These are phyloP conservation scores for Trichoderma brevicompactum DNA, from an alignment of 2,329 filamentous ascomycete genomes.

Conservation along the genomic window DNA sequence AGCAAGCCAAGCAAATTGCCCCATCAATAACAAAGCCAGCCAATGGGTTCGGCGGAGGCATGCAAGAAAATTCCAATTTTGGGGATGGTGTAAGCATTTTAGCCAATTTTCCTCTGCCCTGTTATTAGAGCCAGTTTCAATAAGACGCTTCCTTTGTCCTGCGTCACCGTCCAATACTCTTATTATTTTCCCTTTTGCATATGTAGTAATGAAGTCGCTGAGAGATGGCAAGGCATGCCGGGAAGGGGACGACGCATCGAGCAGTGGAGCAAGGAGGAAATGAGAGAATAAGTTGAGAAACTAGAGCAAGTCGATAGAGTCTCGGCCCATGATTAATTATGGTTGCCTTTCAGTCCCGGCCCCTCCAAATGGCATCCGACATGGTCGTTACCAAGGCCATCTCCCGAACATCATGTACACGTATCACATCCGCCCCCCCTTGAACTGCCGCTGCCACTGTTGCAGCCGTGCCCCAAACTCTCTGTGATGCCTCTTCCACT, in stretches of 20 bases:
- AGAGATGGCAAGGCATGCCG: too few relatives aligned
- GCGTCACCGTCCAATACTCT: too few relatives aligned
- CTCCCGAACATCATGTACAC: conserved; percentile 87
- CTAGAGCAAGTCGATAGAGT: neutral
- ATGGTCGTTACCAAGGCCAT: conserved; percentile 86
- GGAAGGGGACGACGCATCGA: neutral
- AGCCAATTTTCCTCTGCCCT: too few relatives aligned
- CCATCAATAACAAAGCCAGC: neutral
- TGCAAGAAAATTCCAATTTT: neutral
- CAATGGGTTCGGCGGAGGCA: neutral
- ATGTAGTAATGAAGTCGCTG: too few relatives aligned
- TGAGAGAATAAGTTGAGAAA: neutral
- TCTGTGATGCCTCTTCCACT: conserved; percentile 68
- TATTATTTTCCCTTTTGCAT: too few relatives aligned
- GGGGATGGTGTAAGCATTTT: too few relatives aligned
- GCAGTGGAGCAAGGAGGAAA: neutral
- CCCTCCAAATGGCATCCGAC: conserved; percentile 89
- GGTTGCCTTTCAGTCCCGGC: conserved; percentile 34
- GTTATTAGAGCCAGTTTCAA: too few relatives aligned
- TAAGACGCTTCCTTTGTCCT: too few relatives aligned
- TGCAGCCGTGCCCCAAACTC: conserved; percentile 85
- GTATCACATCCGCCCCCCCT: conserved; percentile 86
- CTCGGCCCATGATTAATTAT: neutral
- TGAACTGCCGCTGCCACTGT: conserved; percentile 84
- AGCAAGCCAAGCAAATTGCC: conserved; percentile 19